Percentiles rank a stretch among this genome's conserved stretches.
phyloP scores from a whole-genome alignment of 129 eudicot genomes.

The Deinandra increscens region DNA sequence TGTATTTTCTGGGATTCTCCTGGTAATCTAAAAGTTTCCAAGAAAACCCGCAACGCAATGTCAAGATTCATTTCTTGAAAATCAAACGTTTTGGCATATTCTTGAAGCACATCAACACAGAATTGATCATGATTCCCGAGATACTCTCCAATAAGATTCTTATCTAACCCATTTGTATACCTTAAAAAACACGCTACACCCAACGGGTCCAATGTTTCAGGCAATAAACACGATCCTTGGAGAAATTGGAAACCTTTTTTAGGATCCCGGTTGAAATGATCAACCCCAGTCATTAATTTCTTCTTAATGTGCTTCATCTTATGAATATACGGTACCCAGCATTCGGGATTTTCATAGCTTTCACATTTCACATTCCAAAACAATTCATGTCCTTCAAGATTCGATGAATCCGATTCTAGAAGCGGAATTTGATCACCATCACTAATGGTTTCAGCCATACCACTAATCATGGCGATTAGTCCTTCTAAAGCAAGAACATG shows the following conservation, averaged over 20 bases:
- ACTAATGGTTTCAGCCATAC: conserved; percentile 72
- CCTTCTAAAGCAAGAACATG: conserved; percentile 79
- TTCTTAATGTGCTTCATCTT: conserved; percentile 60
- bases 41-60: conserved; percentile 67
- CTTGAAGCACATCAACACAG: conserved; percentile 77
- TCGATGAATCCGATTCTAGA: conserved; percentile 35
- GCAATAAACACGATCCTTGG: conserved; percentile 55
- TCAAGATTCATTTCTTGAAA: conserved; percentile 75
- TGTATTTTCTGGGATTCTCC: conserved; percentile 94
- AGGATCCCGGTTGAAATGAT: conserved; percentile 78
- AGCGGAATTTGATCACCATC: conserved; percentile 46
- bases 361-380: conserved; percentile 65
- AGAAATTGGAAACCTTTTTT: conserved; percentile 84
- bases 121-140: conserved; percentile 78
- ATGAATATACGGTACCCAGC: conserved; percentile 71
- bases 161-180: conserved; percentile 66
- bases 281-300: conserved; percentile 67
- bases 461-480: conserved; percentile 60
- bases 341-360: conserved; percentile 46
- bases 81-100: conserved; percentile 68
- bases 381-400: conserved; percentile 45
- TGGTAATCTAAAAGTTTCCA: conserved; percentile 79
- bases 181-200: conserved; percentile 77
- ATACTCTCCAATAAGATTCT: conserved; percentile 73
- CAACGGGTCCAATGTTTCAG: conserved; percentile 48